Evolutionary conservation across 345 rosid species (phyloP).

Genomic region (Salix suchowensis): DNA sequence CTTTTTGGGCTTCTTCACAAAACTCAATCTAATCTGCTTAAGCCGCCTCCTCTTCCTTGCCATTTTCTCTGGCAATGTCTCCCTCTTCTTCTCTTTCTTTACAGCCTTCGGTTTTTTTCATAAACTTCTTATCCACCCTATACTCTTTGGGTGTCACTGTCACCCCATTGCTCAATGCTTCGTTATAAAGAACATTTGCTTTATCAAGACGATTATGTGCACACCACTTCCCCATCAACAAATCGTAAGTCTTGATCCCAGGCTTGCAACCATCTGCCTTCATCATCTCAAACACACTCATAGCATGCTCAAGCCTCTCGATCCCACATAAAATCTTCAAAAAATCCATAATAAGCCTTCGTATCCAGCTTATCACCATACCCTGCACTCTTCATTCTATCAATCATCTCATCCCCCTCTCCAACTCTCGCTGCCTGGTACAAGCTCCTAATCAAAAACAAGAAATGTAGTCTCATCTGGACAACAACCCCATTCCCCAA

Average conservation of each 20-base stretch:
- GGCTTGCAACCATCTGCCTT: slow-evolving; percentile 71
- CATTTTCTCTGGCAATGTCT: slow-evolving; percentile 91
- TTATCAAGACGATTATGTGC: slow-evolving; percentile 62
- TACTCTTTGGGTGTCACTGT: slow-evolving; percentile 69
- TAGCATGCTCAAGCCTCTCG: slow-evolving; percentile 92
- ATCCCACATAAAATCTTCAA: slow-evolving; percentile 82
- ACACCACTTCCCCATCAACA: slow-evolving; percentile 76
- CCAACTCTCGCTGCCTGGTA: slow-evolving; percentile 84
- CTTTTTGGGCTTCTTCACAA: slow-evolving; percentile 73
- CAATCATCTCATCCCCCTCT: slow-evolving; percentile 93
- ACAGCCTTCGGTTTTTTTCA: slow-evolving; percentile 62
- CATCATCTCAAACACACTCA: slow-evolving; percentile 77
- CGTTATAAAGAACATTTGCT: slow-evolving; percentile 68
- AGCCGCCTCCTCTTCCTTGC: slow-evolving; percentile 82
- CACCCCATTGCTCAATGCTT: slow-evolving; percentile 61
- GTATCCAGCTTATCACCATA: slow-evolving; percentile 49
- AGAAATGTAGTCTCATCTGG: slow-evolving; percentile 61
- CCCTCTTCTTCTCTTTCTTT: slow-evolving; percentile 74
- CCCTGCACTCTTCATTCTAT: slow-evolving; percentile 77
- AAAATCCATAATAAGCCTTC: slow-evolving; percentile 64
- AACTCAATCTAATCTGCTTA: slow-evolving; percentile 77
- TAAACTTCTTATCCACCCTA: slow-evolving; percentile 51
- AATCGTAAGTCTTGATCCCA: slow-evolving; percentile 69
- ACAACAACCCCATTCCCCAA: slow-evolving; percentile 85
- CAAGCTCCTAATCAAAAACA: slow-evolving; percentile 62